Evolutionary conservation across 2,329 filamentous ascomycete genomes (phyloP), one percentile per base, ranked within the genome.

Genomic region (Shiraia bambusicola): DNA sequence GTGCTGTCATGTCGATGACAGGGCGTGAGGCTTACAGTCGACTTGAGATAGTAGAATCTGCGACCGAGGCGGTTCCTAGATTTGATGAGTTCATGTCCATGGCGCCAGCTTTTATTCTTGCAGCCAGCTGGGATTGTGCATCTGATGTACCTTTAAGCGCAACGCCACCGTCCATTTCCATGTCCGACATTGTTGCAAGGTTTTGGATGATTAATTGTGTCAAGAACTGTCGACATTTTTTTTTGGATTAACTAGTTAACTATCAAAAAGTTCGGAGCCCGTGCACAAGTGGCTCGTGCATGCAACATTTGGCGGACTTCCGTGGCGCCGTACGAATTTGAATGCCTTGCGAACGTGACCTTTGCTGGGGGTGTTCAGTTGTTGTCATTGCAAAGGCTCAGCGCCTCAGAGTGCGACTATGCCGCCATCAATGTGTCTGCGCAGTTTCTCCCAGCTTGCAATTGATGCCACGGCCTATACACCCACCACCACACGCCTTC

Each of bases 351-450:
- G 43, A 36, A 48, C 47, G 40, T 47, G 19, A 22, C 37, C 40
- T 42, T 36, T 42, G 37, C 37, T 25, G 47, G 47, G 47, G 40
- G 51, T 45, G 53, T 48, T 47, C 46, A 38, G 43, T 49, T 37
- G 44, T 52, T 46, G 49, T 50, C 50, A 58, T 58, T 60, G 56
- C 48, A 46, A 53, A 54, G 54, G 57, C 58, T 37, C 36, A 31
- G 49, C 29, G 59, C 59, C 56, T 57, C 56, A 33, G 35, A 27
- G 31, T 39, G 34, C 42, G 49, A 53, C 34, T 35, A 69, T 69
- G 64, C 47, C 65, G 37, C 55, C 64, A 29, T 51, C 61, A 19
- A 52, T 40, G 40, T 70, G 63, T 39, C 47, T 65, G 48, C 65
- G 60, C 11, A 55, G 58, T 47, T 54, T 67, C 31, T 56, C 63